Evolutionary conservation across 1,284 basidiomycete genomes (phyloP).

Genomic region (Agroathelia rolfsii): DNA sequence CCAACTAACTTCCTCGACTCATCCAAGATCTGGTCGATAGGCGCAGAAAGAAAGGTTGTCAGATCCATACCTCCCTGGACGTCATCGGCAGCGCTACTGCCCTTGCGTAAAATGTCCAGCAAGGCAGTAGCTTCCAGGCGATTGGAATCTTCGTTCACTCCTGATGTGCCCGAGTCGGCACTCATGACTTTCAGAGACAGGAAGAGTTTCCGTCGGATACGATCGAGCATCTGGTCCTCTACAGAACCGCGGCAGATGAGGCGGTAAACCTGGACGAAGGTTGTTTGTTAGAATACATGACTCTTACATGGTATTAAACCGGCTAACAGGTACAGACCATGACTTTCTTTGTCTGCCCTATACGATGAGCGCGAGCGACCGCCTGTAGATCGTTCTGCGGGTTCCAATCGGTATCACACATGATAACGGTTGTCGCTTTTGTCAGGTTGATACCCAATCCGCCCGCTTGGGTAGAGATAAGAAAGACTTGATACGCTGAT

Average conservation of each 20-base stretch:
- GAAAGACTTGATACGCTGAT: conserved; percentile 69
- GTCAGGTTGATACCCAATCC: conserved; percentile 83
- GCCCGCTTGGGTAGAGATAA: conserved; percentile 82
- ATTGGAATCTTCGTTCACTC: conserved; percentile 16
- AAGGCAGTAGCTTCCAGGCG: conserved; percentile 35
- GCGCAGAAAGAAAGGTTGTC: conserved; percentile 29
- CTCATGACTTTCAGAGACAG: conserved; percentile 51
- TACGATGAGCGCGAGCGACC: conserved; percentile 76
- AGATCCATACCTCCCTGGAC: conserved; percentile 28
- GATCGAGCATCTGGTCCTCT: conserved; percentile 58
- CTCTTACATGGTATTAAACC: background rate
- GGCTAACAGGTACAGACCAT: conserved; percentile 36
- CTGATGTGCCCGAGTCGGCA: conserved; percentile 15
- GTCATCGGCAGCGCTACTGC: conserved; percentile 36
- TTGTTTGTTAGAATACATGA: background rate
- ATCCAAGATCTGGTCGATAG: conserved; percentile 32
- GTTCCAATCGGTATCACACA: conserved; percentile 70
- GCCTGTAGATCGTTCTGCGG: conserved; percentile 83
- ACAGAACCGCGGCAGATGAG: conserved; percentile 49
- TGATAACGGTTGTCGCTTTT: conserved; percentile 74
- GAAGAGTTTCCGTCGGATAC: conserved; percentile 53
- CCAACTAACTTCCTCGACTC: conserved; percentile 31
- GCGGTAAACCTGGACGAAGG: conserved; percentile 36
- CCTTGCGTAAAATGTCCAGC: conserved; percentile 43
- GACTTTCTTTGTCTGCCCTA: conserved; percentile 74